Percentiles rank a stretch among this genome's conserved stretches.
Evolutionary conservation across 148 eudicot genomes (phyloP).

Genomic region (Fagopyrum esculentum): DNA sequence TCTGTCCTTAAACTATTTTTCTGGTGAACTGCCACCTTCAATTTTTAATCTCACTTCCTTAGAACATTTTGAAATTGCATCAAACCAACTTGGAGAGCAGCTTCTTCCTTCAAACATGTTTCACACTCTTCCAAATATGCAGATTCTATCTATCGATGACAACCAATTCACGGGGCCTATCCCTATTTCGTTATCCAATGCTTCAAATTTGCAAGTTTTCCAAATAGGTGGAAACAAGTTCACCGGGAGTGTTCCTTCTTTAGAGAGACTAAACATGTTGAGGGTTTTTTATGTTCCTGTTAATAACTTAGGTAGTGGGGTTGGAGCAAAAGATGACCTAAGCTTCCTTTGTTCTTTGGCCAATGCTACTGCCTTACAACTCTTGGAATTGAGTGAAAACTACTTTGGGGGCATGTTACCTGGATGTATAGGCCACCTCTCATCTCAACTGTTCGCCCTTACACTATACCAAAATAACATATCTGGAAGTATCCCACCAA

Average conservation of each 20-base stretch:
- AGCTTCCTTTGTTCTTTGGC: no score
- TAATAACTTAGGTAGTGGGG: background rate
- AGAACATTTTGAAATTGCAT: background rate
- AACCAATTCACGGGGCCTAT: conserved; percentile 19
- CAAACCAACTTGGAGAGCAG: conserved; percentile 18
- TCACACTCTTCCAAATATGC: conserved; percentile 17
- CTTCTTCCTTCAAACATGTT: conserved; percentile 18
- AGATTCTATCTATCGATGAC: background rate
- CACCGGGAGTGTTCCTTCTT: conserved; percentile 12
- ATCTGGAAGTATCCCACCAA: background rate
- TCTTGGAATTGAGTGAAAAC: background rate
- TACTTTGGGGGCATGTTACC: background rate
- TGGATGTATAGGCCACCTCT: background rate
- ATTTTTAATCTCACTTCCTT: conserved; percentile 21
- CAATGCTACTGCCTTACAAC: background rate
- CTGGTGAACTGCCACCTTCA: conserved; percentile 20
- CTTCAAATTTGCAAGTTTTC: conserved; percentile 10
- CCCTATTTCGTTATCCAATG: conserved; percentile 21
- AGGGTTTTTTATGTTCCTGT: background rate
- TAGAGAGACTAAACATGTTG: background rate
- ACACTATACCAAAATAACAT: background rate
- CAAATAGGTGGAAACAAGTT: conserved; percentile 12
- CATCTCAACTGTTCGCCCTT: background rate
- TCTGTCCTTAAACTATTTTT: conserved; percentile 8
- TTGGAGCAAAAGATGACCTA: no score